Evolutionary conservation across 176 grass and related monocot species (phyloP), one percentile per base, ranked within the genome.

Genomic region (Carex kokanica): DNA sequence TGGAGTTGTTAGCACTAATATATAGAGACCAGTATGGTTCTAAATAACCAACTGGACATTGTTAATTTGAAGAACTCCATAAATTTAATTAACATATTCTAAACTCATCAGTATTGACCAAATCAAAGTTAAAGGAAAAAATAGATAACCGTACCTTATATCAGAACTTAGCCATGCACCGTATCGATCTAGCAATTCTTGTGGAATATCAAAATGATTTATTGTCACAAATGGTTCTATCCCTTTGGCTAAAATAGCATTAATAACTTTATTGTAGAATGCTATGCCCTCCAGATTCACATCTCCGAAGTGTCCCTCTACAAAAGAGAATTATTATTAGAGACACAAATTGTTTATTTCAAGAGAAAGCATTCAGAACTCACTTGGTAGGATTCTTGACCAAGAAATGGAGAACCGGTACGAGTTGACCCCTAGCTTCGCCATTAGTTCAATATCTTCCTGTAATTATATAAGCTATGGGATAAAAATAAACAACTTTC

Each of bases 361-460:
- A 32, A 67, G 65, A 0, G 20, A 25, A 17, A 81, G 21, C 29
- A 58, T 43, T 60, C n/a, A 56, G 13, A 84, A 53, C 88, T 86
- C 80, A 92, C 87, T 92, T 63, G 93, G 93, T 20, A 96, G 61
- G 78, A 92, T 88, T 71, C 93, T 88, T 63, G 93, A 32, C 90
- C 87, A 92, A 27, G 93, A 60, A 85, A 92, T 92, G 74, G 93
- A 96, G 87, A 96, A 95, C 31, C 93, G 74, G 78, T 96, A 96
- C 0, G 88, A 88, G 83, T 91, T 93, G 20, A 91, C 64, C 25
- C 93, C 90, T 53, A 96, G 66, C 20, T 80, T 84, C 27, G 77
- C 72, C 91, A 96, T 91, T 59, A 85, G 29, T 1, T 89, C 70
- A 4, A 93, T 88, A 78, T 93, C 93, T 60, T 93, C 87, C 93